Conservation (phyloP, 495 filamentous ascomycete species). For the Pseudomonodictys pantanalensis region DNA sequence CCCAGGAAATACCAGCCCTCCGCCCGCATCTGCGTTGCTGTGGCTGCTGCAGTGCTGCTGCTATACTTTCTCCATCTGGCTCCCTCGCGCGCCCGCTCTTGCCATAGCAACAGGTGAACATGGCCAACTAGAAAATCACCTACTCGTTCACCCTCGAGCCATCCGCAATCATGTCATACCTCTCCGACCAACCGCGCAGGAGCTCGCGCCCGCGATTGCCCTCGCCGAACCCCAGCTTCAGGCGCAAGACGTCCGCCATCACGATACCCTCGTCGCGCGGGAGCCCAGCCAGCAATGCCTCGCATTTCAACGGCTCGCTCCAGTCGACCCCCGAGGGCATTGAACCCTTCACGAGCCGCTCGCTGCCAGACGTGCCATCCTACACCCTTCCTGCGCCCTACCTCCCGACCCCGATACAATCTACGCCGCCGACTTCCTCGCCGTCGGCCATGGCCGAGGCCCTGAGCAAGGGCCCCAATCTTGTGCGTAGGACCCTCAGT, state of each 20-base stretch:
- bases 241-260: conserved; percentile 18
- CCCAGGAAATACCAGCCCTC: no score
- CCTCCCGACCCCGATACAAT: conserved; percentile 4
- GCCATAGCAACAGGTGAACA: no score
- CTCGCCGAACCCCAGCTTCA: conserved; percentile 20
- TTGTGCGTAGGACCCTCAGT: conserved; percentile 67
- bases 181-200: conserved; percentile 21
- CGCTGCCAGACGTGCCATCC: conserved; percentile 2
- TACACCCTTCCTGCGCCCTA: conserved; percentile 24
- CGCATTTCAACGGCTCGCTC: conserved; percentile 25
- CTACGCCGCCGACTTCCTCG: conserved; percentile 18
- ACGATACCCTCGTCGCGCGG: conserved; percentile 25
- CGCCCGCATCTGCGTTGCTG: no score
- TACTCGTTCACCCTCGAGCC: neutral
- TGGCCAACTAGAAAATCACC: no score
- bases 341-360: conserved; percentile 14
- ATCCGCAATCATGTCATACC: conserved; percentile 15
- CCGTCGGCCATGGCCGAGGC: conserved; percentile 47
- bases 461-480: conserved; percentile 53
- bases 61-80: neutral
- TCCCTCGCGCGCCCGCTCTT: no score
- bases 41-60: no score
- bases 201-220: conserved; percentile 7
- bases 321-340: conserved; percentile 34
- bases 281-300: conserved; percentile 21